Evolutionary conservation across 495 filamentous ascomycete genomes (phyloP).

Genomic region (Penicillium pancosmium): DNA sequence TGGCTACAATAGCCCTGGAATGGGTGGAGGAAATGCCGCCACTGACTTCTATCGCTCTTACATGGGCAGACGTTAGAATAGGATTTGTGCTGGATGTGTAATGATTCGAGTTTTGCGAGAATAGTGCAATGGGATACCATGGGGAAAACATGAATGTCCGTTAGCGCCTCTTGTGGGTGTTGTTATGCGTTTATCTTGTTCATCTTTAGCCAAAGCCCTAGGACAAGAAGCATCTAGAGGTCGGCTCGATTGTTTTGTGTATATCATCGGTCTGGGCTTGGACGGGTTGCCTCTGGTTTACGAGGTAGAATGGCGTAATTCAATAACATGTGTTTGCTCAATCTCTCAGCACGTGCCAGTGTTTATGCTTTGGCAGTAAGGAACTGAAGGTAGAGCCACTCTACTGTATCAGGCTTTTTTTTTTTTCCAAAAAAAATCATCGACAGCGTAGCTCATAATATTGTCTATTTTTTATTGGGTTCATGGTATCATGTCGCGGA

Average conservation of each 20-base stretch:
- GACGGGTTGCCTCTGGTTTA: conserved; percentile 1
- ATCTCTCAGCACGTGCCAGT: background rate
- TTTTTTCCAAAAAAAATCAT: no score
- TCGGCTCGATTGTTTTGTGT: background rate
- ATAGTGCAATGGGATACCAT: conserved; percentile 8
- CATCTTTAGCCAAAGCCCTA: background rate
- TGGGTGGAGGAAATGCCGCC: conserved; percentile 61
- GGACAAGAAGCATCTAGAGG: background rate
- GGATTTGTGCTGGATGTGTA: conserved; percentile 18
- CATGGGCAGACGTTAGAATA: conserved; percentile 60
- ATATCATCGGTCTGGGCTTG: background rate
- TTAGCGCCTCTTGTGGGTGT: background rate
- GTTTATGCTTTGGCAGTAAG: no score
- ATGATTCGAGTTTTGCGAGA: conserved; percentile 23
- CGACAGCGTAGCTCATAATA: no score
- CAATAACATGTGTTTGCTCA: background rate
- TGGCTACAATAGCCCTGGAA: conserved; percentile 56
- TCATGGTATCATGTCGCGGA: background rate
- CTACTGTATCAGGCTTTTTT: no score
- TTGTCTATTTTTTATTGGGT: no score
- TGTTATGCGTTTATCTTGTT: background rate
- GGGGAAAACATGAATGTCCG: background rate
- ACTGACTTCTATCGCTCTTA: conserved; percentile 85
- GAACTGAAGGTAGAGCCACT: no score
- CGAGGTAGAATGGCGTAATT: conserved; percentile 4